Base-by-base conservation (phyloP, 495 filamentous ascomycete species). In the Aspergillus heteromorphus region DNA sequence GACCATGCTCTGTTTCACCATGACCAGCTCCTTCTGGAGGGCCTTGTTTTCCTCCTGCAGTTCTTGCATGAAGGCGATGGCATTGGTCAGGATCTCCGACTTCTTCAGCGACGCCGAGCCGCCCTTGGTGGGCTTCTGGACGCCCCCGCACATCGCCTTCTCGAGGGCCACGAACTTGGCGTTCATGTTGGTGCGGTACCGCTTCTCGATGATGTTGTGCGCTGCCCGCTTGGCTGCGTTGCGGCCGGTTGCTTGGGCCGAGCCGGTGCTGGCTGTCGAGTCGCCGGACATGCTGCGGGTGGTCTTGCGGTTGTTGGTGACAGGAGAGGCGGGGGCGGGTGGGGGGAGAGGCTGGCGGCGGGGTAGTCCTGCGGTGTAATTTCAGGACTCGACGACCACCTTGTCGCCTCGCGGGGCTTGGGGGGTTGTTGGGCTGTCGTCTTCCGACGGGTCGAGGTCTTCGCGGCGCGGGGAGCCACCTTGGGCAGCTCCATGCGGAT, bases 61-160 rank as follows among this genome's bases (percentile, higher is more conserved):
- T 16, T 69, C 78, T 45, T 83, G 79, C 65, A 95, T 75, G 43
- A 90, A 87, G 38, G 88, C 82, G 17, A 96, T 79, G 14, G 82
- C 82, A 63, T 83, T 80, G 56, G 79, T 79, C 43, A 95, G 71
- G 41, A 91, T 83, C 40, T 79, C 80, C 0, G 73, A 76, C 50
- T 77, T 77, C 54, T 77, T 77, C 9, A 76, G 58, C 41, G 71
- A 72, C 0, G 68, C 66, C 1, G 71, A 64, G 2, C 65, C 66
- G 25, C 54, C 62, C 13, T 65, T 65, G 14, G 55, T 49, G 13
- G 62, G 49, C 41, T 70, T 69, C 27, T 63, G 60, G n/a, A 56
- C 23, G 10, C 43, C 11, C 16, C 51, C 56, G 18, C 67, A 67
- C 45, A 77, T 72, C 11, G 70, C 72, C 45, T 74, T 65, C 45